Conservation (phyloP, 352 stramenopile species). For the Globisporangium rhizosaccharum region DNA sequence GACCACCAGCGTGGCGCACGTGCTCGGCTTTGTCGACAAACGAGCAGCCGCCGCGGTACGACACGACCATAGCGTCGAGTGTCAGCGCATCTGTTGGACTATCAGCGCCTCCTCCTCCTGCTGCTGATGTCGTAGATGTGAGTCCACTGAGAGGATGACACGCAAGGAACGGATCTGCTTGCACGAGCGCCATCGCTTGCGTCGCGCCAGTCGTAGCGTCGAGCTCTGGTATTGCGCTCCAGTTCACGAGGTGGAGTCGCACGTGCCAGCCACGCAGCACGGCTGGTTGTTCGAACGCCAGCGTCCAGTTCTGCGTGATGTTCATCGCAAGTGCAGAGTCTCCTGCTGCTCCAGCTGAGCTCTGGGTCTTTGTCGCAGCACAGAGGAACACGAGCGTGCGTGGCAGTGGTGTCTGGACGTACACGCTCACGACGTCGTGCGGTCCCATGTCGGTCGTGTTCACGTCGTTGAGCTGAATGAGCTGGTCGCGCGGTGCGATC, state of each 20-base stretch:
- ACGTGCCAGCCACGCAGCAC: conserved; percentile 47
- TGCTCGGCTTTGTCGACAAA: conserved; percentile 66
- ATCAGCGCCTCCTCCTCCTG: neutral
- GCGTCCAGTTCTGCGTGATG: conserved; percentile 43
- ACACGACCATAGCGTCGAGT: conserved; percentile 22
- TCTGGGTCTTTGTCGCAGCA: conserved; percentile 12
- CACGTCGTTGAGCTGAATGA: conserved; percentile 63
- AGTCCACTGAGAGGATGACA: conserved; percentile 22
- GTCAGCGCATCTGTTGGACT: neutral
- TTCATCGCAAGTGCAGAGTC: neutral
- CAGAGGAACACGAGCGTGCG: conserved; percentile 51
- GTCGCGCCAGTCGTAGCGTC: conserved; percentile 8
- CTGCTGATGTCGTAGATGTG: too few relatives aligned
- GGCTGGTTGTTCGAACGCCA: conserved; percentile 35
- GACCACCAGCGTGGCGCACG: conserved; percentile 22
- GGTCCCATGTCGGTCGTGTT: conserved; percentile 53
- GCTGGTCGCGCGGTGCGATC: conserved; percentile 46
- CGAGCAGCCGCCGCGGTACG: conserved; percentile 51
- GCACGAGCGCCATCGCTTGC: conserved; percentile 18
- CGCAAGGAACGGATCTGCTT: conserved; percentile 34
- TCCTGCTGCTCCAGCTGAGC: neutral
- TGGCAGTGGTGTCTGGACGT: conserved; percentile 31
- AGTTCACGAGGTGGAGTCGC: conserved; percentile 49
- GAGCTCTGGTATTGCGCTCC: conserved; percentile 35
- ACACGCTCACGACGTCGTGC: conserved; percentile 45